phyloP scores from a whole-genome alignment of 176 grass and related monocot species.

The Oryza coarctata region DNA sequence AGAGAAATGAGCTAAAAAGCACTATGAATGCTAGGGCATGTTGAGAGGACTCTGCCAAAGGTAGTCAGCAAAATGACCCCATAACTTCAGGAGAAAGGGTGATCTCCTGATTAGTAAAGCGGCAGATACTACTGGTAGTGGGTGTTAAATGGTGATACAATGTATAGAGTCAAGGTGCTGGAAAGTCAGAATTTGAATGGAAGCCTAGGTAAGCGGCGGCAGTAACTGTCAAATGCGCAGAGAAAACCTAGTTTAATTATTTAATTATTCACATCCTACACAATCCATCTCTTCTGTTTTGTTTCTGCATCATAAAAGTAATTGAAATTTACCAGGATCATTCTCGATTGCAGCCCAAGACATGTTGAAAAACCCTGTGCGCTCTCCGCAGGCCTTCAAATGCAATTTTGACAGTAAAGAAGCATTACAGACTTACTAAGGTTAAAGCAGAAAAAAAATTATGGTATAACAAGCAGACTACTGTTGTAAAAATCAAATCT shows the following conservation, averaged over 20 bases:
- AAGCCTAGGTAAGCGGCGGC: constrained; percentile 13
- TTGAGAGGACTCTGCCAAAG: too few species aligned
- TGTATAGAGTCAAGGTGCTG: constrained; percentile 28
- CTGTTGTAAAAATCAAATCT: neutral
- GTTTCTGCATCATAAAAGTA: neutral
- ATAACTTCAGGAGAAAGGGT: neutral
- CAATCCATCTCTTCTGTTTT: neutral
- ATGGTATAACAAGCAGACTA: too few species aligned
- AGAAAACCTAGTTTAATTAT: neutral
- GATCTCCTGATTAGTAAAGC: neutral
- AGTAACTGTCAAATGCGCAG: neutral
- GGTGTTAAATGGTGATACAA: constrained; percentile 25
- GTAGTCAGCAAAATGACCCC: neutral
- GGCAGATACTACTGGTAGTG: neutral
- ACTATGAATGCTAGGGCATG: too few species aligned
- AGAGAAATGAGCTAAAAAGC: neutral
- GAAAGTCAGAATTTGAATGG: constrained; percentile 25
- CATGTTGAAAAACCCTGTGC: constrained; percentile 28
- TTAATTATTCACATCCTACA: neutral
- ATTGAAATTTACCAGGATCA: constrained; percentile 60
- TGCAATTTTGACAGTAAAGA: neutral
- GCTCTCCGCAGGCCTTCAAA: neutral
- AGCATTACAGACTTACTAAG: too few species aligned
- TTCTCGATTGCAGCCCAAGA: constrained; percentile 76
- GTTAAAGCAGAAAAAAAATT: neutral